Base-by-base conservation (phyloP, 371 early-diverging fungal genomes). In the Rhizopus stolonifer region DNA sequence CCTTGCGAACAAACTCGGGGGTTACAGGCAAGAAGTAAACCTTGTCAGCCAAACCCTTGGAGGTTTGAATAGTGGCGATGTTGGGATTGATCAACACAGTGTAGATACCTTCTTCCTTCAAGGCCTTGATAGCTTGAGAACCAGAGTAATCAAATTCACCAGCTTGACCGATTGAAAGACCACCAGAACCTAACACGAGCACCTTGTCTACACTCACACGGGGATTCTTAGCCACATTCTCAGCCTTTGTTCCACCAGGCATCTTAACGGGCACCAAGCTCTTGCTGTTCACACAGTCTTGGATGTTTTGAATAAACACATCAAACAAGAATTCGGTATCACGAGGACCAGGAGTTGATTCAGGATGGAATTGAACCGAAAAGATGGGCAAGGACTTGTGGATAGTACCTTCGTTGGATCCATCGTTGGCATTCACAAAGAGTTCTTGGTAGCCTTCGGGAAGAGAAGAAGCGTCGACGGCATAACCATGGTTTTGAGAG, bases 101-200 rank as follows among this genome's bases (percentile, higher is more conserved):
- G 67, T 93, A 88, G 61, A 95, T 88, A 11, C 90, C 91, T 70
- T 93, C 94, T 69, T 95, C 95, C 72, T 93, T 93, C 58, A 96
- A 74, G 11, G 97, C 97, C 79, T 96, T 96, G 83, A 96, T 96
- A 15, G 95, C 96, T 78, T 86, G 91, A 29, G 92, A 91, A 40
- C 96, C 95, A 60, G 96, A 96, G 78, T 97, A 97, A 73, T 97
- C 98, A 61, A 97, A 97, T 80, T 97, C 98, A 50, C 98, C 98
- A 39, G 98, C 98, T 74, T 98, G 98, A 29, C 98, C 98, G 61
- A 98, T 98, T 21, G 91, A 90, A 48, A 98, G 70, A 64, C 98
- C 98, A 50, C 98, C 98, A 19, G 93, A 93, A 39, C 98, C 98
- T 33, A 98, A 80, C n/a, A 98, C 88, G 46, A 96, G 80, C 13